A percentile compares a stretch with the other conserved stretches of the same genome.
phyloP scores from a whole-genome alignment of 2,329 filamentous ascomycete species.

The Clonostachys rhizophaga region DNA sequence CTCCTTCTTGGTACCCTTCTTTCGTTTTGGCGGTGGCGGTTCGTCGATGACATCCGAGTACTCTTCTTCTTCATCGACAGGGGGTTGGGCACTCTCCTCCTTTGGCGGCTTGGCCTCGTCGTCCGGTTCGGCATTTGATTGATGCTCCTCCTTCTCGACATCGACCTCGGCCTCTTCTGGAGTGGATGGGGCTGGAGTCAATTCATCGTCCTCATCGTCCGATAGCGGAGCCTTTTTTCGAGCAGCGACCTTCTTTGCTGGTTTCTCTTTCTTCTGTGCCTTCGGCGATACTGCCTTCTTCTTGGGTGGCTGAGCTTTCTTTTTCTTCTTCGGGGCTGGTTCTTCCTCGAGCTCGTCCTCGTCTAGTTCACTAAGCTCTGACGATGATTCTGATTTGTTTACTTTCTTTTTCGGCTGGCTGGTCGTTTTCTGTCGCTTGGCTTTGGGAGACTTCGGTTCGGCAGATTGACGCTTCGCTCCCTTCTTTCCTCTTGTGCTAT shows the following conservation, averaged over 20 bases:
- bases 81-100: constrained; percentile 10
- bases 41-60: constrained; percentile 66
- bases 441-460: constrained; percentile 23
- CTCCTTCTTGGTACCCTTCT: constrained; percentile 38
- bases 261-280: neutral
- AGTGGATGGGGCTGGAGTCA: no score
- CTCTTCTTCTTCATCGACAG: constrained; percentile 27
- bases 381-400: constrained; percentile 24
- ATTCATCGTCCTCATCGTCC: constrained; percentile 10
- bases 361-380: constrained; percentile 16
- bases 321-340: constrained; percentile 8
- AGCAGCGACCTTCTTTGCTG: no score
- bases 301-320: constrained; percentile 3
- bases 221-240: no score
- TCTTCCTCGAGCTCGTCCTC: constrained; percentile 18
- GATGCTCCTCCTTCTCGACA: constrained; percentile 2
- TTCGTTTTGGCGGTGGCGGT: constrained; percentile 51
- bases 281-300: neutral
- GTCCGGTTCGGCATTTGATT: constrained; percentile 3
- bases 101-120: no score
- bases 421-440: constrained; percentile 31
- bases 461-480: constrained; percentile 24
- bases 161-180: no score
- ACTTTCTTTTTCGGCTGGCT: constrained; percentile 18
- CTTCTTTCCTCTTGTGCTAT: constrained; percentile 16